Evolutionary conservation across 2,329 filamentous ascomycete genomes (phyloP), one percentile per base, ranked within the genome.

Genomic region (Phyllosticta paracitricarpa): DNA sequence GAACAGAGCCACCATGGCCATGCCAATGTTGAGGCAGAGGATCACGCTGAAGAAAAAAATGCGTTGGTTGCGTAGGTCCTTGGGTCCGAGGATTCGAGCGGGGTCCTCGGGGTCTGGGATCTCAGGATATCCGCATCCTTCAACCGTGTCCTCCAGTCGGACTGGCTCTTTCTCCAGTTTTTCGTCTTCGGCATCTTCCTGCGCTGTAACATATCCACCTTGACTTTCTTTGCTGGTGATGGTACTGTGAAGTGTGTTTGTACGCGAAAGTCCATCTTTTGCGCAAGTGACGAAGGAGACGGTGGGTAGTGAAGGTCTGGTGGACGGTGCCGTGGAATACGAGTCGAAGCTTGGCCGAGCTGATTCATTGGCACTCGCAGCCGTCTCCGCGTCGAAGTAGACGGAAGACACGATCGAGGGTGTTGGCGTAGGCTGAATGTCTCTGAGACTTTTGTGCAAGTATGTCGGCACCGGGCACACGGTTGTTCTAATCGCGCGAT

Each of bases 51-150:
- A 54, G 30, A 61, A 61, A 14, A 57, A 53, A 14, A 61, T 57
- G 3, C 59, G 59, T 9, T 61, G 59, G 24, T 57, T 57, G 10
- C 59, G 54, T 22, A 61, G 14, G 26, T 61, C 59, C 48, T 28
- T 61, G 22, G 59, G 59, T 1, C 10, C 14, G 2, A 61, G 59
- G 1, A 61, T 51, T 19, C 59, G 59, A 2, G 59, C 59, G 9
- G 59, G 55, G 22, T 61, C 59, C 5, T 51, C 54, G 4, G 59
- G 59, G 17, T 61, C 59, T 40, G 56, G 54, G 2, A 61, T 61
- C 3, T 61, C 51, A 19, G 59, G 59, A 17, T 61, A 61, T 7
- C 59, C 54, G 28, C 54, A 61, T 17, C 59, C 59, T 8, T 48
- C 51, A 22, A 61, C 55, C 4, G 54, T 61, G 48, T 61, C 59